Percentiles rank a stretch among this genome's conserved stretches.
These are phyloP conservation scores for Talaromyces sp. DNA, from an alignment of 2,329 filamentous ascomycete species.

Conservation along the genomic window DNA sequence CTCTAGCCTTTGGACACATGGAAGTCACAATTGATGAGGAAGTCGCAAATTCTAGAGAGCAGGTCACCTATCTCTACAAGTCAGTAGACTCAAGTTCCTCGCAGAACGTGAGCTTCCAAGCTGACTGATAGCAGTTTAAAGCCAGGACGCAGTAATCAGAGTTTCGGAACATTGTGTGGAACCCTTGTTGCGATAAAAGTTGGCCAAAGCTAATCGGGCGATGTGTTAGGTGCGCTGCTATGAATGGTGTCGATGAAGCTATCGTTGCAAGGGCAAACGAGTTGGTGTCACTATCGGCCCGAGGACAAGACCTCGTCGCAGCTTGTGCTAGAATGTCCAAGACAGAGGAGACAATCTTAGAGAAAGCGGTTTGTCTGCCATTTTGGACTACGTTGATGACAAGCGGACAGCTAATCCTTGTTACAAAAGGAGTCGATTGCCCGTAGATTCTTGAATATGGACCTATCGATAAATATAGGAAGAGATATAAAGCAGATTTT, in stretches of 20 bases:
- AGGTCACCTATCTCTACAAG: conserved; percentile 68
- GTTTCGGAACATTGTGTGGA: conserved; percentile 68
- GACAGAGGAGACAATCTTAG: conserved; percentile 63
- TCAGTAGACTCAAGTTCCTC: conserved; percentile 22
- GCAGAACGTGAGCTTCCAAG: background rate
- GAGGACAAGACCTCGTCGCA: conserved; percentile 71
- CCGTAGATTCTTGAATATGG: conserved; percentile 55
- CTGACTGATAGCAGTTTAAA: conserved; percentile 42
- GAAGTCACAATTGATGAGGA: conserved; percentile 49
- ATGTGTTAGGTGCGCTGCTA: conserved; percentile 64
- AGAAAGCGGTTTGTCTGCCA: conserved; percentile 55
- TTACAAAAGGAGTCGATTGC: conserved; percentile 50
- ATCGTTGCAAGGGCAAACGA: conserved; percentile 74
- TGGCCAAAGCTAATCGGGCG: conserved; percentile 1
- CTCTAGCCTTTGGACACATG: conserved; percentile 58
- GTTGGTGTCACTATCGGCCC: conserved; percentile 64
- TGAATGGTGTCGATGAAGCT: conserved; percentile 74
- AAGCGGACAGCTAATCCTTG: background rate
- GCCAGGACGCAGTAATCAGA: conserved; percentile 68
- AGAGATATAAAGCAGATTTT: background rate
- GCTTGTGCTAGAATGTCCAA: conserved; percentile 66
- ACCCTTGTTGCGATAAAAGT: background rate
- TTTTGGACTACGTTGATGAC: background rate
- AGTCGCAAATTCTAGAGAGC: conserved; percentile 46
- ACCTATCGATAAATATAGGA: conserved; percentile 29